These are phyloP conservation scores for Hymenochaete sp. DNA, from an alignment of 1,284 basidiomycete genomes.

Conservation along the genomic window DNA sequence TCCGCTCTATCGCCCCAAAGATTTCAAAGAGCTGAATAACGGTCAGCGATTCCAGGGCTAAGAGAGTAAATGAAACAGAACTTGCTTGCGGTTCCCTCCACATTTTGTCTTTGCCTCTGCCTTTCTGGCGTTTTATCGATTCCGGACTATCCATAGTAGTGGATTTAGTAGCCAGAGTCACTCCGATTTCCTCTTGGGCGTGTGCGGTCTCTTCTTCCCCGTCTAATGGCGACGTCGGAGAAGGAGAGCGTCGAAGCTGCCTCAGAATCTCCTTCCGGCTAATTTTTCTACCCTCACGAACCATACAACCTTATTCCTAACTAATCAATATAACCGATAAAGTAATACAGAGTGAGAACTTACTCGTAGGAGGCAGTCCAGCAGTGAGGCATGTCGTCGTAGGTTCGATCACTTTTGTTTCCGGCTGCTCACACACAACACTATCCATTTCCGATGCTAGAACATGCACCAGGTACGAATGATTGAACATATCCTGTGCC, in stretches of 20 bases:
- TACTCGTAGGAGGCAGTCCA: conserved; percentile 56
- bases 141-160: no score
- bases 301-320: conserved; percentile 56
- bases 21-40: conserved; percentile 60
- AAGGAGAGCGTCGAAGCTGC: conserved; percentile 37
- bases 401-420: conserved; percentile 28
- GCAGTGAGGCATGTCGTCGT: conserved; percentile 55
- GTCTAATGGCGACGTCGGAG: conserved; percentile 17
- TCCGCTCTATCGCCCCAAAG: conserved; percentile 62
- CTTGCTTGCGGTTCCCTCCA: conserved; percentile 61
- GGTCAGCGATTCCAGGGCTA: background rate
- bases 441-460: conserved; percentile 8
- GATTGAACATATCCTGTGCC: conserved; percentile 14
- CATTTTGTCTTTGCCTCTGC: no score
- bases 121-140: no score
- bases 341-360: conserved; percentile 11
- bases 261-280: conserved; percentile 46
- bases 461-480: conserved; percentile 3
- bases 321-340: no score
- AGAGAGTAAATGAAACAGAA: background rate
- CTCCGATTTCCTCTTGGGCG: no score
- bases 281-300: conserved; percentile 52
- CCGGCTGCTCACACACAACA: background rate
- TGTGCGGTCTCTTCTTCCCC: conserved; percentile 18
- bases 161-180: no score